Conservation (phyloP, 768 basidiomycete species). For the Albatrellus ellisii region DNA sequence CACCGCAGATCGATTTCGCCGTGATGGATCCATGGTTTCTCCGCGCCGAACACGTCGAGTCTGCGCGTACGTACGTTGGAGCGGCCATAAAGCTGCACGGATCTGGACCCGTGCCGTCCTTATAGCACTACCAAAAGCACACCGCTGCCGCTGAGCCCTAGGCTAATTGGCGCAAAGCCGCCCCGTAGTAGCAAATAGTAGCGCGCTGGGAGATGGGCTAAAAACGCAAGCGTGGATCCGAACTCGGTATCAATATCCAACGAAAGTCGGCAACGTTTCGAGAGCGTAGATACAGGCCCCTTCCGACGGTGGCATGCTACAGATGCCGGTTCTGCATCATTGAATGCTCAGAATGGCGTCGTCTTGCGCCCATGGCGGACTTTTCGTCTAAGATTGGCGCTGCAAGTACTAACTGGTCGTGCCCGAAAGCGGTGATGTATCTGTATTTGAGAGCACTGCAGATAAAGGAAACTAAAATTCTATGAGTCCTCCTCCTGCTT, state of each 20-base stretch:
- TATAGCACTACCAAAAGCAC: background rate
- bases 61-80: too few relatives aligned
- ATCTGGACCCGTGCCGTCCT: background rate
- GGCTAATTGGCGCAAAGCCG: background rate
- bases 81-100: too few relatives aligned
- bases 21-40: slow-evolving; percentile 1
- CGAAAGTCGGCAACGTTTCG: too few relatives aligned
- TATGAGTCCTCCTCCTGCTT: slow-evolving; percentile 10
- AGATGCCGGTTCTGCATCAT: background rate
- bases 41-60: background rate
- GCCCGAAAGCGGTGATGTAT: background rate
- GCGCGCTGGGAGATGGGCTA: background rate
- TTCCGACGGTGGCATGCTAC: background rate
- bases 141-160: background rate
- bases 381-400: background rate
- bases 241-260: too few relatives aligned
- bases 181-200: background rate
- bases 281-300: too few relatives aligned
- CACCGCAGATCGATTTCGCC: too few relatives aligned
- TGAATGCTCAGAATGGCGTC: background rate
- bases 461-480: background rate
- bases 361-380: background rate
- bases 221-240: too few relatives aligned
- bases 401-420: background rate
- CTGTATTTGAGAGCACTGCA: too few relatives aligned